Evolutionary conservation across 345 rosid genomes (phyloP), one percentile per base, ranked within the genome.

Genomic region (Psidium guajava): DNA sequence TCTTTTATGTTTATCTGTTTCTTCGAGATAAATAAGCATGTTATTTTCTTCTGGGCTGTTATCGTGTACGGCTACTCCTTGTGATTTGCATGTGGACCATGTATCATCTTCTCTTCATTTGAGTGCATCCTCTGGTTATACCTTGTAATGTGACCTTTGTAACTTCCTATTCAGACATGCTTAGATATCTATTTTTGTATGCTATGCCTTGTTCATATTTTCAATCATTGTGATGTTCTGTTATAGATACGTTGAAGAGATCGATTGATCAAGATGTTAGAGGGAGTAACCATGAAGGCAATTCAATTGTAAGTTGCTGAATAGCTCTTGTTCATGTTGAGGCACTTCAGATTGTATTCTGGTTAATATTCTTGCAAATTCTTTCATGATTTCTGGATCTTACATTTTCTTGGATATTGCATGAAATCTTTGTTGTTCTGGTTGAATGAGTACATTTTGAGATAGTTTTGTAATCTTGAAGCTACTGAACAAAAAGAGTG

Each of bases 251-350:
- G 40, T 54, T 59, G 84, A 47, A 82, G 81, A 54, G 40, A 49
- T 82, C 25, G 42, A 56, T 51, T 0, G 69, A 82, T 49, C 82
- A 82, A 11, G 82, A 59, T 58, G 87, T 50, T 22, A n/a, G 69
- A 52, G 87, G 82, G 25, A 82, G 36, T 42, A 61, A 12, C n/a
- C 32, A 53, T 2, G 40, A 73, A 59, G 59, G 58, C 16, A 82
- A 32, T 59, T 82, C 84, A 58, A 82, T 49, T 82, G 87, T 86
- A 82, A 82, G 87, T n/a, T 81, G 42, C 42, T n/a, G 59, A 52
- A 27, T 82, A 47, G 54, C 74, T 15, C 28, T 22, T 57, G 36
- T 44, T 69, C 47, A 69, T 18, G 47, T 69, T 36, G 47, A 69
- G 80, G 80, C 13, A 36, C 25, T 69, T 14, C 80, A 4, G 80